phyloP scores from a whole-genome alignment of 2,329 filamentous ascomycete genomes.

The Exophiala xenobiotica region DNA sequence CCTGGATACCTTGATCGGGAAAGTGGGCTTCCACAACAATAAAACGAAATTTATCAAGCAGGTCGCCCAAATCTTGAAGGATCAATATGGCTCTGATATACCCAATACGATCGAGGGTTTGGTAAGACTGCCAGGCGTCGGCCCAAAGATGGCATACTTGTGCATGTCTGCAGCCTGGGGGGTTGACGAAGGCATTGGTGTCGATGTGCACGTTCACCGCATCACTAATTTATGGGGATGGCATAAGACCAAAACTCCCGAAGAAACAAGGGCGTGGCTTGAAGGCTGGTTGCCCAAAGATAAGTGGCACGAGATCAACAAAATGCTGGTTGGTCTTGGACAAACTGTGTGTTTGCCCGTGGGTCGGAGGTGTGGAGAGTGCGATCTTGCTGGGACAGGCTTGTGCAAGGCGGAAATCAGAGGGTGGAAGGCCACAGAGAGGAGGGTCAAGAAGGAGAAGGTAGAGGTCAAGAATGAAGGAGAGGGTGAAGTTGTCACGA shows the following conservation, averaged over 20 bases:
- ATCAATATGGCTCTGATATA: slow-evolving; percentile 72
- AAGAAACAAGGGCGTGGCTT: slow-evolving; percentile 73
- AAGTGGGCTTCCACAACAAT: slow-evolving; percentile 92
- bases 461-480: slow-evolving; percentile 33
- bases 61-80: slow-evolving; percentile 69
- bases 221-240: slow-evolving; percentile 95
- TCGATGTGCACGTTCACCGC: slow-evolving; percentile 92
- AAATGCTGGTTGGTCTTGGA: slow-evolving; percentile 80
- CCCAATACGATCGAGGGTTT: slow-evolving; percentile 75
- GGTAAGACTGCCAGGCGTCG: slow-evolving; percentile 77
- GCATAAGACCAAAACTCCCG: slow-evolving; percentile 77
- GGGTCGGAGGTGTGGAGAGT: slow-evolving; percentile 78
- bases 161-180: slow-evolving; percentile 77
- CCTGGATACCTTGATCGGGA: slow-evolving; percentile 73
- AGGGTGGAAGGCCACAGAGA: slow-evolving; percentile 57
- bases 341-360: slow-evolving; percentile 83
- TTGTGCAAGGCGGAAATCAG: slow-evolving; percentile 72
- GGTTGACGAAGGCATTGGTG: slow-evolving; percentile 74
- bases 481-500: slow-evolving; percentile 36
- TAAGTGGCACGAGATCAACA: slow-evolving; percentile 90
- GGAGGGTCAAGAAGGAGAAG: slow-evolving; percentile 47
- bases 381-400: slow-evolving; percentile 71
- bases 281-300: slow-evolving; percentile 81
- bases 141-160: slow-evolving; percentile 92
- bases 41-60: slow-evolving; percentile 84